A percentile compares a stretch with the other conserved stretches of the same genome.
These are phyloP conservation scores for Geotrichum armillariae DNA, from an alignment of 1,139 yeast species.

Conservation along the genomic window DNA sequence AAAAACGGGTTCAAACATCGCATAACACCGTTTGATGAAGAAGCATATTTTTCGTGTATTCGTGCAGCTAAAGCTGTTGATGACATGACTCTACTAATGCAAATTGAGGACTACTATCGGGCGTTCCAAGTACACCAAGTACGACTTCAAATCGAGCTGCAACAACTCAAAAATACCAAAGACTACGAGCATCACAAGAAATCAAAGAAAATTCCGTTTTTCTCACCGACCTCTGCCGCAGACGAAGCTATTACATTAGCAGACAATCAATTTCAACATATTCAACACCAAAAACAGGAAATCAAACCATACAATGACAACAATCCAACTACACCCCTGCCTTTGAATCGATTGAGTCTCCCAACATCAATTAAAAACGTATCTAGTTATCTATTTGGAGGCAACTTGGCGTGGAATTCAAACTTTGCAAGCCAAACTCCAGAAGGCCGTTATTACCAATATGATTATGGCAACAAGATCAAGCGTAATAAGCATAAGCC, in stretches of 20 bases:
- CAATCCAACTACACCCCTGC: no score
- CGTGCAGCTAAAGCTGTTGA: slow-evolving; percentile 15
- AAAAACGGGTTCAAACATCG: slow-evolving; percentile 12
- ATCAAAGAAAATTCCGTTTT: slow-evolving; percentile 1
- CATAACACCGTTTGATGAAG: slow-evolving; percentile 18
- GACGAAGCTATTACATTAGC: not conserved
- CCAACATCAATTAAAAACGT: not conserved
- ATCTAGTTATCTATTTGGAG: not conserved
- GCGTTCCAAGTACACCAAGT: slow-evolving; percentile 7
- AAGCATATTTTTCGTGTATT: slow-evolving; percentile 14
- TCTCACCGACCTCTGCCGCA: not conserved
- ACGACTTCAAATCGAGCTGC: slow-evolving; percentile 7
- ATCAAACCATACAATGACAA: not conserved
- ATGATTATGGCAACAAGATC: not conserved
- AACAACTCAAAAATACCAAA: not conserved
- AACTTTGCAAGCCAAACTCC: not conserved
- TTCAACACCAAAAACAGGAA: not conserved
- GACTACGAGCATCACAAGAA: not conserved
- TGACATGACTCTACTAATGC: slow-evolving; percentile 4
- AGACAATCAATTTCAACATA: not conserved
- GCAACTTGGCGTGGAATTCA: not conserved
- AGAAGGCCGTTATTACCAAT: not conserved
- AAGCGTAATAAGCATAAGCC: not conserved
- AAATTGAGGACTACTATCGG: slow-evolving; percentile 15
- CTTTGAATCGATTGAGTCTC: not conserved